phyloP scores from a whole-genome alignment of 768 basidiomycete genomes.

The Ramaria sp. region DNA sequence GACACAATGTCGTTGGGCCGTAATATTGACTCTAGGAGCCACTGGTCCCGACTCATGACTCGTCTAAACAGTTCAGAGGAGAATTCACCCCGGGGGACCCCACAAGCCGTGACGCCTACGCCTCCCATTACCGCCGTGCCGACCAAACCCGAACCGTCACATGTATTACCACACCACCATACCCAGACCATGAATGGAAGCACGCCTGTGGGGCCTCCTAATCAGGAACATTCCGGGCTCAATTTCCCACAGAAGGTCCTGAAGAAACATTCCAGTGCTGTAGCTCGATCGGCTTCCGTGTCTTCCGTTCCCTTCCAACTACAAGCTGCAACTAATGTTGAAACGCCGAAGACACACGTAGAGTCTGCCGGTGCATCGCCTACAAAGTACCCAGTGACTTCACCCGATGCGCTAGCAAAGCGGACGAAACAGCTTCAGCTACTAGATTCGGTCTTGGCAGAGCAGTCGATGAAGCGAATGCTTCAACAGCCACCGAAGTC shows the following conservation, averaged over 20 bases:
- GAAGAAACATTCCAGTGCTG: background rate
- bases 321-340: background rate
- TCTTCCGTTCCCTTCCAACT: background rate
- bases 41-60: constrained; percentile 10
- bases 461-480: background rate
- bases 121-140: background rate
- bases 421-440: constrained; percentile 6
- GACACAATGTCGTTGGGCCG: background rate
- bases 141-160: background rate
- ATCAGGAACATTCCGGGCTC: background rate
- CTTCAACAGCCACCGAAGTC: background rate
- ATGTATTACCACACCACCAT: background rate
- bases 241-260: background rate
- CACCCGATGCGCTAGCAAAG: background rate
- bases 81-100: constrained; percentile 1
- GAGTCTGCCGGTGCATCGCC: background rate
- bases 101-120: constrained; percentile 3
- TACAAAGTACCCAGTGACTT: background rate
- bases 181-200: background rate
- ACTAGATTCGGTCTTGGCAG: constrained; percentile 6
- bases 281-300: background rate
- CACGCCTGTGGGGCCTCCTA: background rate
- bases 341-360: background rate
- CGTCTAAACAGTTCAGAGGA: constrained; percentile 5
- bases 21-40: background rate